Evolutionary conservation across 768 basidiomycete species (phyloP), one percentile per base, ranked within the genome.

Genomic region (Lepiota subincarnata): DNA sequence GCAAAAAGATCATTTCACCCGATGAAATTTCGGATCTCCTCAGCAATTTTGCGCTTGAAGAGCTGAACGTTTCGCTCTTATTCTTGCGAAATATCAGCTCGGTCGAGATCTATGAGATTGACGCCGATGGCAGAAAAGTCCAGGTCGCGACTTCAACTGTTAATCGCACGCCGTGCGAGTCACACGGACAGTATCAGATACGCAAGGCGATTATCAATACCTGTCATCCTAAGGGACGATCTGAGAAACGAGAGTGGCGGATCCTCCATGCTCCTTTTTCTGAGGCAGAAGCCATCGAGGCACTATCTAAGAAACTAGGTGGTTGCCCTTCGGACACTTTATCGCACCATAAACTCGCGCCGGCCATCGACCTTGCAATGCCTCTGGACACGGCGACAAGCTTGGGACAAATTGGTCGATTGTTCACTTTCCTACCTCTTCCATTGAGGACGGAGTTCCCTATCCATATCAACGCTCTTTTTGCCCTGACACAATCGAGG

Each of bases 391-490:
- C 31, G n/a, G 39, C 46, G 14, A 55, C 60, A 26, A 46, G 46
- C 1, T 16, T 39, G 14, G 22, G 55, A 7, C 39, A 40, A 3
- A 54, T 35, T 12, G 79, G 79, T 1, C 66, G 75, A 4, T 62
- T 82, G 11, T 82, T 79, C 58, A 79, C 78, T 0, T 76, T 67
- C 39, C 70, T 81, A 3, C 79, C 78, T 0, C 63, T 82, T 0
- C 79, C 80, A 0, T 62, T 80, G 13, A 55, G 59, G 1, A 80
- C 79, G 0, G 66, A 68, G 1, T 79, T 78, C 52, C 72, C 73
- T 0, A 65, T 68, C 4, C 78, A 80, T 50, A 55, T 80, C 2
- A 77, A 82, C 55, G 75, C 67, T 0, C 55, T 75, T 1, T 79
- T 82, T 55, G 75, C 79, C 0, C 62, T 82, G 14, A 75, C 76